Evolutionary conservation across 108 stramenopile species (phyloP).

Genomic region (Skeletonema tropicum): DNA sequence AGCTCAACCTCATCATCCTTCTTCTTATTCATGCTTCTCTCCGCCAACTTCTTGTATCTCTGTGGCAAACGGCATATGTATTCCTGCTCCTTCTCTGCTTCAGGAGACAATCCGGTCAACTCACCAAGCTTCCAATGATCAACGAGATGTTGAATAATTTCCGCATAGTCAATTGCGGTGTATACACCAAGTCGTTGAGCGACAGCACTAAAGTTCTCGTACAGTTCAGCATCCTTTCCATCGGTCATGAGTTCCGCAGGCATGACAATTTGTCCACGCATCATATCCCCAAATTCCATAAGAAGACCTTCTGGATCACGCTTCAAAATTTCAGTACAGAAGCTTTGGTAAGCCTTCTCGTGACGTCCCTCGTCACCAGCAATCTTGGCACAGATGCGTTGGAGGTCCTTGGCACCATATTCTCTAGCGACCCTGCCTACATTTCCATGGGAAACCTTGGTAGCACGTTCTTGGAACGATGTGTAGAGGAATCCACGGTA

Average conservation of each 20-base stretch:
- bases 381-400: slow-evolving; percentile 86
- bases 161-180: slow-evolving; percentile 93
- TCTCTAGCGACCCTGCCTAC: slow-evolving; percentile 81
- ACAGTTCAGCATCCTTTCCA: slow-evolving; percentile 72
- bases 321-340: slow-evolving; percentile 82
- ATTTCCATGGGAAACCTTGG: slow-evolving; percentile 88
- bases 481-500: slow-evolving; percentile 95
- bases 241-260: slow-evolving; percentile 93
- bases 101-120: slow-evolving; percentile 70
- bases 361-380: slow-evolving; percentile 93
- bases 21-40: slow-evolving; percentile 88
- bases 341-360: slow-evolving; percentile 91
- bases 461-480: slow-evolving; percentile 94
- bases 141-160: slow-evolving; percentile 89
- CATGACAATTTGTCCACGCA: slow-evolving; percentile 91
- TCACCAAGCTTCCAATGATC: slow-evolving; percentile 83
- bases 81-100: slow-evolving; percentile 86
- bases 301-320: slow-evolving; percentile 88
- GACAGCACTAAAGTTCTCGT: slow-evolving; percentile 84
- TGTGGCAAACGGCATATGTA: slow-evolving; percentile 82
- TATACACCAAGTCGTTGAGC: slow-evolving; percentile 89
- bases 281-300: slow-evolving; percentile 84
- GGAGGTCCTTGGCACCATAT: slow-evolving; percentile 72
- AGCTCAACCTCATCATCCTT: slow-evolving; percentile 70
- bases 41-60: slow-evolving; percentile 87